Evolutionary conservation across 31 red algal species (phyloP).

Genomic region (Endocladia muricata): DNA sequence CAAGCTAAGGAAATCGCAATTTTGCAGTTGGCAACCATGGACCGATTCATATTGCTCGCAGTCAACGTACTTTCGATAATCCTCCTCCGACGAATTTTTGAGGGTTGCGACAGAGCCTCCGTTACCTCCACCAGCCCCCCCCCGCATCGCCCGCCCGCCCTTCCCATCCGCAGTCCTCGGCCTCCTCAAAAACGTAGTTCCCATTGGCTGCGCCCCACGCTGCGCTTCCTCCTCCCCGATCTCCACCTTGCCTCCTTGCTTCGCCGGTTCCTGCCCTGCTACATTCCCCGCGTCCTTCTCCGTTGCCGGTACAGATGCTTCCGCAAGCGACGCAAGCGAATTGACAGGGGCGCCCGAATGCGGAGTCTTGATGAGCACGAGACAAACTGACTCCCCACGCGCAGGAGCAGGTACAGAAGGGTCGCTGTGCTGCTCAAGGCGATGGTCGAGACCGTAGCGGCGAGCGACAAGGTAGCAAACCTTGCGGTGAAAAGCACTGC

Average conservation of each 20-base stretch:
- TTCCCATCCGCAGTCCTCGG: constrained; percentile 24
- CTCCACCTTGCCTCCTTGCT: not conserved
- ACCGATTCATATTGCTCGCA: too few relatives aligned
- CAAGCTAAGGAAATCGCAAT: too few relatives aligned
- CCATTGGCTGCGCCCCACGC: not conserved
- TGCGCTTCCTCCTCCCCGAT: not conserved
- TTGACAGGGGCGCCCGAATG: constrained; percentile 8
- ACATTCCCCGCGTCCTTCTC: not conserved
- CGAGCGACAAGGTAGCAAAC: constrained; percentile 60
- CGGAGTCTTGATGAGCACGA: constrained; percentile 23
- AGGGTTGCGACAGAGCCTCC: constrained; percentile 4
- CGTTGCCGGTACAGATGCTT: not conserved
- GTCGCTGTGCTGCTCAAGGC: constrained; percentile 16
- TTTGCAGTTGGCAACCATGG: too few relatives aligned
- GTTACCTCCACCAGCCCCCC: not conserved
- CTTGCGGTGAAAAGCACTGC: constrained; percentile 52
- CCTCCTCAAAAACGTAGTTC: constrained; percentile 4
- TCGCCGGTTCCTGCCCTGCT: not conserved
- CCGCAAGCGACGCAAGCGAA: not conserved
- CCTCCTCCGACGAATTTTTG: constrained; percentile 53
- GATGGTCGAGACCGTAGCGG: constrained; percentile 43
- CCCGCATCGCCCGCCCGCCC: not conserved
- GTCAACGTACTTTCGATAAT: constrained; percentile 76
- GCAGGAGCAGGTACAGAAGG: not conserved
- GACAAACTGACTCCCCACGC: not conserved